phyloP scores from a whole-genome alignment of 129 eudicot genomes.

The Solidago caesia region DNA sequence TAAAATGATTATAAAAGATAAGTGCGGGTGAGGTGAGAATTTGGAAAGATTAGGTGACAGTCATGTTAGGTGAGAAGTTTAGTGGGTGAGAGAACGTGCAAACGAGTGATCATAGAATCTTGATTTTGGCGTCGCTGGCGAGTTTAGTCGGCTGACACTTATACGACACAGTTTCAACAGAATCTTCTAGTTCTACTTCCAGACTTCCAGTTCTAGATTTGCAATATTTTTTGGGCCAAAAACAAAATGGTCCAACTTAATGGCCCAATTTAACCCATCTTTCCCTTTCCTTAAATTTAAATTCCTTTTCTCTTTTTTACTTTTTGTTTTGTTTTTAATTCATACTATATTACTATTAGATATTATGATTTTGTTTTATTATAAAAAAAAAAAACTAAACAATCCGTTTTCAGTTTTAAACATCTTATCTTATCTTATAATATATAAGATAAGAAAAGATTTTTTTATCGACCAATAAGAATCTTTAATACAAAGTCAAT shows the following conservation, averaged over 20 bases:
- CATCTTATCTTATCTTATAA: too few relatives aligned
- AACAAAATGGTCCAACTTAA: neutral
- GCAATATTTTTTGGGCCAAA: neutral
- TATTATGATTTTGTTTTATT: too few relatives aligned
- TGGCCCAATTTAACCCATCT: conserved; percentile 17
- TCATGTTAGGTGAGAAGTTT: conserved; percentile 28
- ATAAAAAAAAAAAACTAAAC: too few relatives aligned
- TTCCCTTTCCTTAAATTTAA: neutral
- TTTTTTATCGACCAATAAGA: too few relatives aligned
- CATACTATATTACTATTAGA: too few relatives aligned
- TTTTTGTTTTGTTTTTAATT: too few relatives aligned
- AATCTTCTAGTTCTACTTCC: conserved; percentile 4
- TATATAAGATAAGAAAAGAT: too few relatives aligned
- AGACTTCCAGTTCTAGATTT: neutral
- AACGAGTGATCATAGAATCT: conserved; percentile 48
- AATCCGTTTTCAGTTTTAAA: too few relatives aligned
- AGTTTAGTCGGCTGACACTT: neutral
- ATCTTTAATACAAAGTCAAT: too few relatives aligned
- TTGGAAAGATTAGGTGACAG: conserved; percentile 23
- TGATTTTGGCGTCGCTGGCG: conserved; percentile 39
- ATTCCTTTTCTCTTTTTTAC: too few relatives aligned
- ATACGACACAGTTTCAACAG: conserved; percentile 15
- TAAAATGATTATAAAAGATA: too few relatives aligned
- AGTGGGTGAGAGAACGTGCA: conserved; percentile 63
- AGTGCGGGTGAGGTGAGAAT: conserved; percentile 29